Conservation (phyloP, 192 early-diverging fungal species). For the Polychytrium aggregatum region DNA sequence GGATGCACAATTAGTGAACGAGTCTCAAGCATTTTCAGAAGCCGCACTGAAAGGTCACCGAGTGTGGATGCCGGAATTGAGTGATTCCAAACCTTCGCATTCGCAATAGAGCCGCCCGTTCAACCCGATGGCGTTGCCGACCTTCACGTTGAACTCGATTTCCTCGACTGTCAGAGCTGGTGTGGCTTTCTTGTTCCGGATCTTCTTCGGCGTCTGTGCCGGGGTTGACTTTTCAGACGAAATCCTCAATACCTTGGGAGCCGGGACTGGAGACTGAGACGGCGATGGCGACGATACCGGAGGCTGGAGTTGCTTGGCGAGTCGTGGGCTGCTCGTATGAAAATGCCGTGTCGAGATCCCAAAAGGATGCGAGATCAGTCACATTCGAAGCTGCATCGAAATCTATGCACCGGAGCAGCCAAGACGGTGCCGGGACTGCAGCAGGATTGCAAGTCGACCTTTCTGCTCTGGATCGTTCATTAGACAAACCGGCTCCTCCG, state of each 20-base stretch:
- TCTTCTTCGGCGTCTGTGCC: constrained; percentile 7
- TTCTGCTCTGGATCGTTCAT: too few relatives aligned
- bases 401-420: too few relatives aligned
- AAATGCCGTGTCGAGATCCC: not conserved
- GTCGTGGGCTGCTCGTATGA: not conserved
- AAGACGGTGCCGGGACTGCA: too few relatives aligned
- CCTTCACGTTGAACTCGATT: constrained; percentile 16
- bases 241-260: not conserved
- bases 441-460: too few relatives aligned
- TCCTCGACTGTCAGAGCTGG: constrained; percentile 9
- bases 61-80: too few relatives aligned
- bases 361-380: too few relatives aligned
- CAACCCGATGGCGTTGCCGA: constrained; percentile 29
- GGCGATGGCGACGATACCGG: not conserved
- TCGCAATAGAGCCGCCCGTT: constrained; percentile 26
- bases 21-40: too few relatives aligned
- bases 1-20: too few relatives aligned
- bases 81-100: constrained; percentile 18
- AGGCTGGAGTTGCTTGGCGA: constrained; percentile 1
- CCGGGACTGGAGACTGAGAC: not conserved
- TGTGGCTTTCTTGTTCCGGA: constrained; percentile 5
- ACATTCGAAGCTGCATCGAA: too few relatives aligned
- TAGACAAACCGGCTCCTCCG: too few relatives aligned
- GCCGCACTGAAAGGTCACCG: too few relatives aligned
- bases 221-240: not conserved